Evolutionary conservation across 2,329 filamentous ascomycete species (phyloP).

Genomic region (Clonostachys rosea): DNA sequence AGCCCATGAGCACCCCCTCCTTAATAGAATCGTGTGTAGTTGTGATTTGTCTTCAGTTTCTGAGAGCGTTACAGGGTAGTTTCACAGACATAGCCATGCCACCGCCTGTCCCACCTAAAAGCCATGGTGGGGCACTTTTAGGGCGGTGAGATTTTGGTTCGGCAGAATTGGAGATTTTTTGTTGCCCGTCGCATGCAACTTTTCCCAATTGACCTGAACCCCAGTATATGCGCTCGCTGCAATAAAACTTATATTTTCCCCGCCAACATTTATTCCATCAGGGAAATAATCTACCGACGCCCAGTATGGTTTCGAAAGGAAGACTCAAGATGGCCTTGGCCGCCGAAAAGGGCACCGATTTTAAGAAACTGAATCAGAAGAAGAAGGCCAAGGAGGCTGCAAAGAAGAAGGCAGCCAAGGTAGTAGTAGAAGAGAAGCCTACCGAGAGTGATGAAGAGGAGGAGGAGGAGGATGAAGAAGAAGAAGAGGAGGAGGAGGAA

Average conservation of each 20-base stretch:
- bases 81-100: neutral
- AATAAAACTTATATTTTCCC: neutral
- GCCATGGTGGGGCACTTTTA: neutral
- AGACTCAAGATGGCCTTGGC: slow-evolving; percentile 50
- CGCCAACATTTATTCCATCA: neutral
- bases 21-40: neutral
- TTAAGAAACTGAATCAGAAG: slow-evolving; percentile 44
- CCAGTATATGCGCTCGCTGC: neutral
- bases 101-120: neutral
- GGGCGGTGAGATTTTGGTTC: slow-evolving; percentile 1
- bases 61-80: neutral
- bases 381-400: slow-evolving; percentile 39
- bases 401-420: slow-evolving; percentile 20
- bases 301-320: slow-evolving; percentile 35
- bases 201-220: neutral
- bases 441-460: slow-evolving; percentile 12
- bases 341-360: slow-evolving; percentile 49
- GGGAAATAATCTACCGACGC: neutral
- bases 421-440: slow-evolving; percentile 8
- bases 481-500: slow-evolving; percentile 13
- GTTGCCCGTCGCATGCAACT: neutral
- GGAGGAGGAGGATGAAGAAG: slow-evolving; percentile 12
- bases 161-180: slow-evolving; percentile 2
- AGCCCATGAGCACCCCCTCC: too few species aligned
- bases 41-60: neutral